Evolutionary conservation across 208 protist genomes (phyloP).

Genomic region (Angomonas deanei): DNA sequence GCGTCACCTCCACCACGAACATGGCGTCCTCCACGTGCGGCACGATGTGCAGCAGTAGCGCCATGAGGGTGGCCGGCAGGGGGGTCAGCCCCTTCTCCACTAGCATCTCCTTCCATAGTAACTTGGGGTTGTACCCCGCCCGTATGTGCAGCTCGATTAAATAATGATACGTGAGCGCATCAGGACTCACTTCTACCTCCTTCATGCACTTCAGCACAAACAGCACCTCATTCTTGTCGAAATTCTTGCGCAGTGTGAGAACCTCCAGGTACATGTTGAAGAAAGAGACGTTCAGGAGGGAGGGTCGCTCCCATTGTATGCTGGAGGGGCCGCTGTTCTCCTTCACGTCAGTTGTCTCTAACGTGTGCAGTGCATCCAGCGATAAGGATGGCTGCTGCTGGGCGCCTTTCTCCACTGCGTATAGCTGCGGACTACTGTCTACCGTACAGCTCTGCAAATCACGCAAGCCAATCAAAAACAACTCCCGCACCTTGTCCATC

Average conservation of each 20-base stretch:
- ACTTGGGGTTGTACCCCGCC: constrained; percentile 50
- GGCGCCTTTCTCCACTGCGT: not conserved
- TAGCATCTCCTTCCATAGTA: constrained; percentile 67
- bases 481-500: constrained; percentile 56
- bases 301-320: constrained; percentile 9
- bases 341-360: not conserved
- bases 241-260: constrained; percentile 57
- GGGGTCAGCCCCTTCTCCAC: constrained; percentile 32
- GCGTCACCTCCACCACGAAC: constrained; percentile 67
- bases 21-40: constrained; percentile 34
- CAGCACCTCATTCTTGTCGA: constrained; percentile 40
- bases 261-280: constrained; percentile 80
- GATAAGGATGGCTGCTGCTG: not conserved
- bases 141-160: constrained; percentile 78
- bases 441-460: constrained; percentile 22
- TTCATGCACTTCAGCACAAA: constrained; percentile 64
- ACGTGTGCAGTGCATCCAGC: not conserved
- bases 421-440: not conserved
- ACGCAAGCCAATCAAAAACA: constrained; percentile 49
- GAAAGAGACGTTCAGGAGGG: constrained; percentile 23
- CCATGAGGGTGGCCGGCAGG: constrained; percentile 57
- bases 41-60: constrained; percentile 61
- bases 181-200: constrained; percentile 16
- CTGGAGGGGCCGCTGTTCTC: not conserved
- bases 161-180: constrained; percentile 78